A percentile compares a stretch with the other conserved stretches of the same genome.
Conservation (phyloP, 2,329 filamentous ascomycete species). For the Cladosporium sp. region DNA sequence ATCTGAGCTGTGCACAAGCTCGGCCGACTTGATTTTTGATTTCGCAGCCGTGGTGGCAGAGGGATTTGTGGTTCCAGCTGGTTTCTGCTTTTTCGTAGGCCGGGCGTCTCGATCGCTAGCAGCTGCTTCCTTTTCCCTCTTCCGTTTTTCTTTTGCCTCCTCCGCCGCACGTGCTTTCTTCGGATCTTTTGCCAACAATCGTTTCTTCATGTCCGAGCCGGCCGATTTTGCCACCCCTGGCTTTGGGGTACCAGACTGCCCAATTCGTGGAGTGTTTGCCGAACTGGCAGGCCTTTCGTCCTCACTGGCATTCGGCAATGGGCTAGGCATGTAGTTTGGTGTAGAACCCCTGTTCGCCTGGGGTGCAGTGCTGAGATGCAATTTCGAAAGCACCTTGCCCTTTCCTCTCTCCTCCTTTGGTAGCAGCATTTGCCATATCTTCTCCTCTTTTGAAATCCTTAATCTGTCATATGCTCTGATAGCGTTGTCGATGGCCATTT, state of each 20-base stretch:
- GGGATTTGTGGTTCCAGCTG: constrained; percentile 17
- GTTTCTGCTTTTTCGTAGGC: constrained; percentile 6
- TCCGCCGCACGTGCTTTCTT: constrained; percentile 40
- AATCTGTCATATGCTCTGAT: constrained; percentile 61
- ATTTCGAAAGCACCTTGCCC: constrained; percentile 56
- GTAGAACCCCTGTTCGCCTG: constrained; percentile 21
- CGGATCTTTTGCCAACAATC: constrained; percentile 38
- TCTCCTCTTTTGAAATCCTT: constrained; percentile 56
- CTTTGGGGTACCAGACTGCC: constrained; percentile 25
- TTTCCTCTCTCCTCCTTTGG: constrained; percentile 59
- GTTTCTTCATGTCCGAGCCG: constrained; percentile 36
- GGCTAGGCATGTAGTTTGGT: constrained; percentile 27
- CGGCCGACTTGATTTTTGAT: constrained; percentile 49
- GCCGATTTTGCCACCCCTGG: constrained; percentile 20
- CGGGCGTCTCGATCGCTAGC: constrained; percentile 26
- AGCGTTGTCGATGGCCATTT: constrained; percentile 58
- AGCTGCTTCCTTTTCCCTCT: constrained; percentile 35
- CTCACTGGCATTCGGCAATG: constrained; percentile 19
- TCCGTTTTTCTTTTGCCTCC: constrained; percentile 46
- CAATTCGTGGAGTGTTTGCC: constrained; percentile 25
- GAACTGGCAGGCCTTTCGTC: constrained; percentile 11
- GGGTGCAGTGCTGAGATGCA: constrained; percentile 44
- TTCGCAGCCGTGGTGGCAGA: constrained; percentile 26
- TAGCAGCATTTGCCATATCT: constrained; percentile 59
- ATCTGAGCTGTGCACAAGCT: constrained; percentile 50